Evolutionary conservation across 306 rosid species (phyloP).

Genomic region (Glycine latifolia): DNA sequence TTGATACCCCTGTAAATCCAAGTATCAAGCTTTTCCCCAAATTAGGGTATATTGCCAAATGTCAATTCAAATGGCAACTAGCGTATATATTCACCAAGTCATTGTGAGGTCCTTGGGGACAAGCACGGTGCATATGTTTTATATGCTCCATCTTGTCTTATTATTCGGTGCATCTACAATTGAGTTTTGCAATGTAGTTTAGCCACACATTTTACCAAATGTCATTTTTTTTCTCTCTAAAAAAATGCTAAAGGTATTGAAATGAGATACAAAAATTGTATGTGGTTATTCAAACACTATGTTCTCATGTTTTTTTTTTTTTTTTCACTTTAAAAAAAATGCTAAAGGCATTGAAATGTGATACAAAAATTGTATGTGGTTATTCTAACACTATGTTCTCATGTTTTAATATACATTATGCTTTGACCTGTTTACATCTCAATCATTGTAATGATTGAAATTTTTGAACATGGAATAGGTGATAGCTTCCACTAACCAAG

Average conservation of each 20-base stretch:
- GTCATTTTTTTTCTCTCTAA: not conserved
- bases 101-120: not conserved
- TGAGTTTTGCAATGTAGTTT: not conserved
- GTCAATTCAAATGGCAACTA: not conserved
- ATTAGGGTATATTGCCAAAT: not conserved
- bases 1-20: not conserved
- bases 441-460: conserved; percentile 33
- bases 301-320: too few relatives aligned
- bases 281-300: not conserved
- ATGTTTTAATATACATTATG: not conserved
- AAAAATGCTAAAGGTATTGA: not conserved
- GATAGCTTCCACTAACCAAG: conserved; percentile 86
- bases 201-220: not conserved
- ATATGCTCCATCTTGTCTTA: conserved; percentile 1
- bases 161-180: not conserved
- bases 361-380: not conserved
- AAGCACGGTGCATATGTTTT: not conserved
- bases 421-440: conserved; percentile 9
- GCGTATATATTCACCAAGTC: not conserved
- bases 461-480: conserved; percentile 59
- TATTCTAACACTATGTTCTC: not conserved
- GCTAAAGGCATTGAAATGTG: not conserved
- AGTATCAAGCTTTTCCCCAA: not conserved
- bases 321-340: too few relatives aligned
- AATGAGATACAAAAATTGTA: not conserved